phyloP scores from a whole-genome alignment of 805 yeast genomes.

The Kuraishia molischiana region DNA sequence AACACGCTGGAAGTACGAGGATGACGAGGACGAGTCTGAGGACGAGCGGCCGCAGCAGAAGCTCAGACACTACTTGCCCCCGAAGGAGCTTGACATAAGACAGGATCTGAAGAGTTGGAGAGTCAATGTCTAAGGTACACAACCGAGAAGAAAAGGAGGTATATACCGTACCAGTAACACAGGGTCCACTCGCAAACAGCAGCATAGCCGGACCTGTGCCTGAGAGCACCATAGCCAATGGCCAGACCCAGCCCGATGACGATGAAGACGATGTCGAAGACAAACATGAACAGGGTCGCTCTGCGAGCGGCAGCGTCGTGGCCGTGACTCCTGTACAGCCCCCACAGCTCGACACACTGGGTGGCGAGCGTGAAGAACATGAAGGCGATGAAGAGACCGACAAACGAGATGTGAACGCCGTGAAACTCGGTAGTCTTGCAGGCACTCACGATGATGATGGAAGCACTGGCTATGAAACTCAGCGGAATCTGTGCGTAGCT shows the following conservation, averaged over 20 bases:
- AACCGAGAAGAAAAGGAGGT: constrained; percentile 45
- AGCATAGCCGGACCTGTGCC: constrained; percentile 17
- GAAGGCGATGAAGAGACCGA: constrained; percentile 61
- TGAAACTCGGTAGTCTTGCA: constrained; percentile 55
- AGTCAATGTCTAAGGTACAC: not conserved
- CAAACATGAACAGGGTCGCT: constrained; percentile 30
- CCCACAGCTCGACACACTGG: constrained; percentile 1
- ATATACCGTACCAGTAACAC: constrained; percentile 75
- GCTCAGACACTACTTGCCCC: not conserved
- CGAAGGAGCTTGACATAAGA: not conserved
- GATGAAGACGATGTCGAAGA: constrained; percentile 57
- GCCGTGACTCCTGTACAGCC: constrained; percentile 21
- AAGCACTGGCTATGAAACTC: constrained; percentile 40
- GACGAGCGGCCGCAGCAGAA: not conserved
- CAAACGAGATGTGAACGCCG: constrained; percentile 55
- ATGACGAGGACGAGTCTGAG: not conserved
- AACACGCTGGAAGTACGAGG: not conserved
- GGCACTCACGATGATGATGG: constrained; percentile 64
- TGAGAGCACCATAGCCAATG: constrained; percentile 42
- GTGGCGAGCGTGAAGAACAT: constrained; percentile 42
- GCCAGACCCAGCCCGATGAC: constrained; percentile 58
- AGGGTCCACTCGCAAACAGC: constrained; percentile 80
- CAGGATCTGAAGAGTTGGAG: not conserved
- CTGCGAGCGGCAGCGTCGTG: constrained; percentile 3
- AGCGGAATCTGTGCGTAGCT: constrained; percentile 10